Percentiles rank a stretch among this genome's conserved stretches.
These are phyloP conservation scores for Fusarium chuoi DNA, from an alignment of 2,329 filamentous ascomycete genomes.

Conservation along the genomic window DNA sequence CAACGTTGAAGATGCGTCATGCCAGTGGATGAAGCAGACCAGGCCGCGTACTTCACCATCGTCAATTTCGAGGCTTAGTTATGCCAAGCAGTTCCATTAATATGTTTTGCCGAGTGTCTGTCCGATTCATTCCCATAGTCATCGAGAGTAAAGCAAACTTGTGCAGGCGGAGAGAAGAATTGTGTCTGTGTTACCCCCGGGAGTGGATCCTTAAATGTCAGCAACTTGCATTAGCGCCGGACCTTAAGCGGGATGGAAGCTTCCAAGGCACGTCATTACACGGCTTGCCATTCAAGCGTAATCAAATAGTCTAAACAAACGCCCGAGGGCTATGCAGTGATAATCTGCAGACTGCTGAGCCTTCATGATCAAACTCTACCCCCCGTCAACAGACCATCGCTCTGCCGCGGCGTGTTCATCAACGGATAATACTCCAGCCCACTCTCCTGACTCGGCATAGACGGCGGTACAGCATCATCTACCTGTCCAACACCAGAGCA, in stretches of 20 bases:
- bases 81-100: background rate
- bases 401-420: background rate
- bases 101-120: background rate
- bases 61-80: background rate
- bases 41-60: background rate
- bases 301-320: background rate
- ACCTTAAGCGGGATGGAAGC: background rate
- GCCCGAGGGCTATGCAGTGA: background rate
- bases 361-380: rapidly evolving
- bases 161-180: background rate
- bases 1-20: background rate
- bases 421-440: background rate
- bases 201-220: background rate
- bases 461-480: background rate
- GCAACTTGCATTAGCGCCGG: background rate
- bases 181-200: background rate
- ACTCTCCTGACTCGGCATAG: background rate
- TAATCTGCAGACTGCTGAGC: background rate
- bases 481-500: background rate
- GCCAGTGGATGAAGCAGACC: rapidly evolving
- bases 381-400: background rate
- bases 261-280: background rate
- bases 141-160: background rate
- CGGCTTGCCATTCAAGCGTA: background rate
- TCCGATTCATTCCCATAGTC: rapidly evolving